phyloP scores from a whole-genome alignment of 805 yeast genomes.

The Metschnikowia proteae region DNA sequence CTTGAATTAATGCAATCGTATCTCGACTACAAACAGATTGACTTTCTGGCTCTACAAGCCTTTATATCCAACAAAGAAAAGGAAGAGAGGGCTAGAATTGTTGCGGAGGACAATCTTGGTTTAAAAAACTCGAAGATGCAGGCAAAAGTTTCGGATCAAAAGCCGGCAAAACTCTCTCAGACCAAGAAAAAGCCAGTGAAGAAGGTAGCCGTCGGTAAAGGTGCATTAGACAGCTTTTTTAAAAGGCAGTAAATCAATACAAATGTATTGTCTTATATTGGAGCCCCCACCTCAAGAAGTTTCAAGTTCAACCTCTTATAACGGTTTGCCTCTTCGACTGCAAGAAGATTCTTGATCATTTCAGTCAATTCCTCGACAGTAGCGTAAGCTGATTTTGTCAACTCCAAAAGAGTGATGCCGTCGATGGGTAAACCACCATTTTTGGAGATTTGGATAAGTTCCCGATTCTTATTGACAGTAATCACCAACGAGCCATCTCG shows the following conservation, averaged over 20 bases:
- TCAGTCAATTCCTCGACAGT: slow-evolving; percentile 65
- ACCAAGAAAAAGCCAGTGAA: slow-evolving; percentile 25
- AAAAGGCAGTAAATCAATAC: slow-evolving; percentile 31
- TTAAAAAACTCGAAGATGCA: slow-evolving; percentile 3
- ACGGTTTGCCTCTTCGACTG: slow-evolving; percentile 49
- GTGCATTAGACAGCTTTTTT: slow-evolving; percentile 70
- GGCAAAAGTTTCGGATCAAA: slow-evolving; percentile 12
- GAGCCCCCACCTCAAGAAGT: slow-evolving; percentile 36
- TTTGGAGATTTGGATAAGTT: slow-evolving; percentile 83
- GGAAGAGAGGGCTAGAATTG: slow-evolving; percentile 21
- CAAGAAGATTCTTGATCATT: slow-evolving; percentile 53
- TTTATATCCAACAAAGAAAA: slow-evolving; percentile 17
- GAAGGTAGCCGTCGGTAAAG: slow-evolving; percentile 53
- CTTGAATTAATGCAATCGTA: slow-evolving; percentile 24
- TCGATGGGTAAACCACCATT: slow-evolving; percentile 88
- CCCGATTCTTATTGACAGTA: slow-evolving; percentile 85
- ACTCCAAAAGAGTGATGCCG: slow-evolving; percentile 61
- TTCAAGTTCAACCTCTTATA: slow-evolving; percentile 33
- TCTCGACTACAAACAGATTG: slow-evolving; percentile 12
- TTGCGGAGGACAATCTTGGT: slow-evolving; percentile 28
- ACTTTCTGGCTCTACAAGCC: slow-evolving; percentile 21
- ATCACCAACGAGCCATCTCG: slow-evolving; percentile 79
- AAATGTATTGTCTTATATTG: slow-evolving; percentile 17
- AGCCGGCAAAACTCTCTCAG: slow-evolving; percentile 21
- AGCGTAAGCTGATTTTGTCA: slow-evolving; percentile 61